phyloP scores from a whole-genome alignment of 306 rosid genomes.

The Crotalaria pallida region DNA sequence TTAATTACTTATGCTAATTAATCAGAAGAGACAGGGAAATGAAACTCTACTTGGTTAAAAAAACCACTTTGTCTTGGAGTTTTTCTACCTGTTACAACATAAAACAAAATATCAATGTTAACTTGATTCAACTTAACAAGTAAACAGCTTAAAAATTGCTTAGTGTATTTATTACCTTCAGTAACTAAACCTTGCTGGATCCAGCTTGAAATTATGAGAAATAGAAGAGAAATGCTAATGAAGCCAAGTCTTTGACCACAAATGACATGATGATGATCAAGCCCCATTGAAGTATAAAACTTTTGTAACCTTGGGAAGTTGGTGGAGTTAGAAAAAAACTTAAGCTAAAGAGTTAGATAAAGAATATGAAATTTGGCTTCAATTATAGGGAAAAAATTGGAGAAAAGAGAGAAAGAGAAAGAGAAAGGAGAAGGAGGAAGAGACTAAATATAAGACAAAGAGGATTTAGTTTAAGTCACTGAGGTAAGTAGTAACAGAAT shows the following conservation, averaged over 20 bases:
- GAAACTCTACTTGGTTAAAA: conserved; percentile 38
- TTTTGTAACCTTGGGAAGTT: background rate
- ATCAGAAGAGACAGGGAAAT: background rate
- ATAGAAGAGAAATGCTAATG: conserved; percentile 30
- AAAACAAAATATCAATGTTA: background rate
- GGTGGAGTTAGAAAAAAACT: background rate
- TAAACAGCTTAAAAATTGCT: background rate
- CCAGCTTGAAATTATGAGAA: conserved; percentile 49
- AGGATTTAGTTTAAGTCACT: background rate
- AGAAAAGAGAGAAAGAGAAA: background rate
- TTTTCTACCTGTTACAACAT: conserved; percentile 52
- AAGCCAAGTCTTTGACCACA: conserved; percentile 26
- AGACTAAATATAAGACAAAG: conserved; percentile 7
- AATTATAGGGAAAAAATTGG: background rate
- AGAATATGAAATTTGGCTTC: background rate
- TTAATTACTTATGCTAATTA: background rate
- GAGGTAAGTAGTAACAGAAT: conserved; percentile 23
- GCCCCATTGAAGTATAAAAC: conserved; percentile 32
- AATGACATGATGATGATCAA: conserved; percentile 11
- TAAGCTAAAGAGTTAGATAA: background rate
- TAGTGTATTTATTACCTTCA: conserved; percentile 49
- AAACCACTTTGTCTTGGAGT: conserved; percentile 27
- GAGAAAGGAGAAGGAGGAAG: background rate
- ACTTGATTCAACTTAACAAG: background rate
- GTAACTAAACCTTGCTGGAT: conserved; percentile 47